These are phyloP conservation scores for Wolfiporia cocos DNA, from an alignment of 1,284 basidiomycete genomes.

Conservation along the genomic window DNA sequence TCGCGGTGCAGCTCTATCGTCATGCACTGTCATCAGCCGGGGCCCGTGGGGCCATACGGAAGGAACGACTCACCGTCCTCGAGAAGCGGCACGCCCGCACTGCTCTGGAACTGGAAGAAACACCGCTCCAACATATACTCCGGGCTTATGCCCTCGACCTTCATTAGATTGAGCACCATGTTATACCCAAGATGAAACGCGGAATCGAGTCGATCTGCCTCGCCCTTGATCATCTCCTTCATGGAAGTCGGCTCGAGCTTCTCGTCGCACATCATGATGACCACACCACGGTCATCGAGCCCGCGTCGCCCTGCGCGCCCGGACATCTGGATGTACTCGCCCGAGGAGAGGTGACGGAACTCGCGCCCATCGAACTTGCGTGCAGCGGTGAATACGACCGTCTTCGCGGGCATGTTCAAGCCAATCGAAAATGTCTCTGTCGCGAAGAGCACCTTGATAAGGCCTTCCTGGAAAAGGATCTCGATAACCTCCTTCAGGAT, in stretches of 20 bases:
- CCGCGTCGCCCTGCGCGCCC: slow-evolving; percentile 97
- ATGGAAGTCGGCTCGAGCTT: slow-evolving; percentile 91
- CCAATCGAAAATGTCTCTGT: slow-evolving; percentile 99
- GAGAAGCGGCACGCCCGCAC: slow-evolving; percentile 80
- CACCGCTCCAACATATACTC: slow-evolving; percentile 98
- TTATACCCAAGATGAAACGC: slow-evolving; percentile 99
- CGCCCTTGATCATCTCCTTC: slow-evolving; percentile 98
- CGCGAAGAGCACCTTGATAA: slow-evolving; percentile 98
- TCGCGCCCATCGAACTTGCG: slow-evolving; percentile 96
- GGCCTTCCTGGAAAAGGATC: slow-evolving; percentile 98
- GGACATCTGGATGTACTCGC: slow-evolving; percentile 99
- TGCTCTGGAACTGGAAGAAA: slow-evolving; percentile 99
- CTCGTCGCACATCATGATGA: slow-evolving; percentile 99
- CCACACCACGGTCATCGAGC: slow-evolving; percentile 96
- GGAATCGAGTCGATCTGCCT: slow-evolving; percentile 95
- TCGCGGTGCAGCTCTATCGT: slow-evolving; percentile 67
- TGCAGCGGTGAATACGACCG: slow-evolving; percentile 95
- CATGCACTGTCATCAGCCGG: slow-evolving; percentile 6
- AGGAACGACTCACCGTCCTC: slow-evolving; percentile 63
- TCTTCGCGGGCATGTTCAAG: slow-evolving; percentile 99
- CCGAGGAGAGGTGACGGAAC: slow-evolving; percentile 85
- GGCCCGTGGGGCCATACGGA: neutral
- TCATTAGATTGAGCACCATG: slow-evolving; percentile 98
- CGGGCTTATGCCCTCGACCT: slow-evolving; percentile 97
- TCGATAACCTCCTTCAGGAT: slow-evolving; percentile 99